phyloP scores from a whole-genome alignment of 2,329 filamentous ascomycete genomes.

The Rhynchosporium agropyri region DNA sequence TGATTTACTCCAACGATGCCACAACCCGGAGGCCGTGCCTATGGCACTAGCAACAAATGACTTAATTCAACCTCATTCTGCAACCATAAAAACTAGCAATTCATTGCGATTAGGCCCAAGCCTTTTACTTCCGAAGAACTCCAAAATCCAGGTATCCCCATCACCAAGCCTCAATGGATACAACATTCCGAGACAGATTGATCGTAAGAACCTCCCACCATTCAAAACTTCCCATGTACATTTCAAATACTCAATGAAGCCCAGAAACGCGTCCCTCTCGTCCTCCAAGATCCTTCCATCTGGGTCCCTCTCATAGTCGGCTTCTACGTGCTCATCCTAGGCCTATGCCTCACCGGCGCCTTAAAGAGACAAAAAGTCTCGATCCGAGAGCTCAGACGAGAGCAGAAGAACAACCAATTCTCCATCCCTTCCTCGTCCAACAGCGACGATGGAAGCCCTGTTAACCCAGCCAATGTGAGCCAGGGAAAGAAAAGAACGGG shows the following conservation, averaged over 20 bases:
- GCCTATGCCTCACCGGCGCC: constrained; percentile 25
- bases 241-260: neutral
- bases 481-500: neutral
- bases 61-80: too few relatives aligned
- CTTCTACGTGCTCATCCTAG: constrained; percentile 27
- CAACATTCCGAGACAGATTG: constrained; percentile 5
- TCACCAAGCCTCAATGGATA: neutral
- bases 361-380: constrained; percentile 20
- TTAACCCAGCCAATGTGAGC: neutral
- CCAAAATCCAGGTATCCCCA: neutral
- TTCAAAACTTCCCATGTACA: neutral
- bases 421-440: neutral
- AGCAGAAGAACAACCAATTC: constrained; percentile 12
- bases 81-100: too few relatives aligned
- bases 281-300: constrained; percentile 23
- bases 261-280: constrained; percentile 17
- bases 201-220: neutral
- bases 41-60: too few relatives aligned
- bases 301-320: constrained; percentile 24
- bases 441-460: neutral
- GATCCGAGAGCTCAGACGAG: constrained; percentile 17
- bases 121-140: too few relatives aligned
- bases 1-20: too few relatives aligned
- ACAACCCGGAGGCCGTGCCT: too few relatives aligned
- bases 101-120: too few relatives aligned